Conservation (phyloP, 2,329 filamentous ascomycete species). For the Zasmidium citrigriseum region DNA sequence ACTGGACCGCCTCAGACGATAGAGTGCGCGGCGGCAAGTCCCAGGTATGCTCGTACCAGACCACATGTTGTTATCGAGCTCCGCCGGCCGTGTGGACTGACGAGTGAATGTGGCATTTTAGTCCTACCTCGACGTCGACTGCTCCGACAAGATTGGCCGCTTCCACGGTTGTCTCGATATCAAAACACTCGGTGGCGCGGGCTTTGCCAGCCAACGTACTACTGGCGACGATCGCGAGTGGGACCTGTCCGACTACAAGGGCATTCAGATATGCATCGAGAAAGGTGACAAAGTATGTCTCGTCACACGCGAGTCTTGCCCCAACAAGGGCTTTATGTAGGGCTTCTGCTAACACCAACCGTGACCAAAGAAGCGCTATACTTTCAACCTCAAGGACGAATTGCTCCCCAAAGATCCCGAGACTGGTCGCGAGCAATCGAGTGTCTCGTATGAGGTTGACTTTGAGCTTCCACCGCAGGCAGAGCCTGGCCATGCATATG, state of each 20-base stretch:
- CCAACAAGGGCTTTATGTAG: too few species aligned
- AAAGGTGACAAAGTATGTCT: slow-evolving; percentile 20
- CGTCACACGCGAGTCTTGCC: not conserved
- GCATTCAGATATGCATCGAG: slow-evolving; percentile 20
- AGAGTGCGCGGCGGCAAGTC: slow-evolving; percentile 74
- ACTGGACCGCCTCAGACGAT: slow-evolving; percentile 74
- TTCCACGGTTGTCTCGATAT: slow-evolving; percentile 75
- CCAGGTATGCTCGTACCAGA: slow-evolving; percentile 38
- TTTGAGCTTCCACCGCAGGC: slow-evolving; percentile 50
- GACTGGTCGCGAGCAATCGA: slow-evolving; percentile 70
- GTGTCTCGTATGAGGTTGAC: slow-evolving; percentile 72
- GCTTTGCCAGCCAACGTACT: slow-evolving; percentile 78
- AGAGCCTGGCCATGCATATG: slow-evolving; percentile 24
- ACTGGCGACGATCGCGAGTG: slow-evolving; percentile 57
- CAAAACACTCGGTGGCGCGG: slow-evolving; percentile 73
- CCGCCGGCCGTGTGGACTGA: not conserved
- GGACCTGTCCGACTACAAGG: slow-evolving; percentile 54
- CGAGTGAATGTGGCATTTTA: slow-evolving; percentile 1
- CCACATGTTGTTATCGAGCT: not conserved
- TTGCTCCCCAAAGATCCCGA: slow-evolving; percentile 57
- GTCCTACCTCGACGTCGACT: slow-evolving; percentile 48
- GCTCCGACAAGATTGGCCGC: slow-evolving; percentile 41
- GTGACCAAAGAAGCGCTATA: slow-evolving; percentile 62
- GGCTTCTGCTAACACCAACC: slow-evolving; percentile 1
- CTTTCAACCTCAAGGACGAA: slow-evolving; percentile 72